Base-by-base conservation (phyloP, 2,329 filamentous ascomycete genomes). In the Aspergillus nomiae region DNA sequence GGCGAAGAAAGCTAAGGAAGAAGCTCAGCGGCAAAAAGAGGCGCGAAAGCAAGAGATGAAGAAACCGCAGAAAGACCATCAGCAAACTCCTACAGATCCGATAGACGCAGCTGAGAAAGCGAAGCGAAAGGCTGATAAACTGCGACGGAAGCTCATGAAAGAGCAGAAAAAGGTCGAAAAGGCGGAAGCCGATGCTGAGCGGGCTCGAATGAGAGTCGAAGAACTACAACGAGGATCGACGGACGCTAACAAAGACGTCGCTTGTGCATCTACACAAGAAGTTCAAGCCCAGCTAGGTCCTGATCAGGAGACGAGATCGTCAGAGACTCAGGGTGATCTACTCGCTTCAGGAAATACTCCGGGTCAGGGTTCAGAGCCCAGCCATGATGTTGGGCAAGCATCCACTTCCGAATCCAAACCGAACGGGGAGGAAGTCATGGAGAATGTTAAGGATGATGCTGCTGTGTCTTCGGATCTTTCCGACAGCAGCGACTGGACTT, bases 101-200 rank as follows among this genome's bases (percentile, higher is more conserved):
- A 62, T 73, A 11, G 74, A 79, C 65, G 75, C 73, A 5, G 77
- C 73, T 0, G 70, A 69, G 41, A 77, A 76, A 62, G 75, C 78
- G 14, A 77, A 77, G 61, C 67, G 71, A 46, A 78, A 77, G 63
- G 78, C 79, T 6, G 80, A 81, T 53, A 81, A 76, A 62, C 71
- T 80, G 36, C 74, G 74, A 32, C 75, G 73, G 62, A 80, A 77
- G 61, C 83, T 92, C 53, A 85, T 89, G 70, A 90, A 89, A 75
- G 89, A 92, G 64, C 89, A 92, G 75, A 79, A 77, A 66, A 74
- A 75, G 46, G 75, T 80, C 51, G 78, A 77, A 46, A 79, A 80
- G 67, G 81, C 81, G 8, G 79, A 83, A 63, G 79, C 78, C 0
- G 75, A 79, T 64, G 78, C 78, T 4, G 75, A 77, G 55, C 75